A percentile compares a stretch with the other conserved stretches of the same genome.
Conservation (phyloP, 129 eudicot genomes). For the Flaveria bidentis region DNA sequence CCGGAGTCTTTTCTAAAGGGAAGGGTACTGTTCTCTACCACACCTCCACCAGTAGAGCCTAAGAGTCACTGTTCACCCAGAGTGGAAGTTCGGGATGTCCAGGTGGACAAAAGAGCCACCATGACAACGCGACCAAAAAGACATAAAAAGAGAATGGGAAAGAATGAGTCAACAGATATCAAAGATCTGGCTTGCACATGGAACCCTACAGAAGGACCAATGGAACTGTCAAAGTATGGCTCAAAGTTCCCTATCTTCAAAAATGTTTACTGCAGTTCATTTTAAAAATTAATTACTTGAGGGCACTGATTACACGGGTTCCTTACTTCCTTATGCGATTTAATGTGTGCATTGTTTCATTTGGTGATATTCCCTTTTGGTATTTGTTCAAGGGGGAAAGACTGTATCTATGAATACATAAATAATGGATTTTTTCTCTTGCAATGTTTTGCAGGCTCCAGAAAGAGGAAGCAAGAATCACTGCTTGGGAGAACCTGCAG, state of each 20-base stretch:
- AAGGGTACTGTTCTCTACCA: constrained; percentile 40
- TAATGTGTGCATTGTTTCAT: constrained; percentile 1
- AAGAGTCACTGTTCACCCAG: constrained; percentile 29
- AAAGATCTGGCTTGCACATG: constrained; percentile 43
- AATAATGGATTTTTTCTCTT: constrained; percentile 8
- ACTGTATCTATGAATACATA: background rate
- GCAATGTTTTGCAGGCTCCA: constrained; percentile 49
- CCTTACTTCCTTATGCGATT: background rate
- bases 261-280: background rate
- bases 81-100: constrained; percentile 80
- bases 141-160: constrained; percentile 32
- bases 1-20: constrained; percentile 47
- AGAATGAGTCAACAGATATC: constrained; percentile 36
- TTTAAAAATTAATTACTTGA: background rate
- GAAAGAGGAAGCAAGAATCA: constrained; percentile 83
- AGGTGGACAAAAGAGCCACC: constrained; percentile 72
- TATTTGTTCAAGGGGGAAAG: background rate
- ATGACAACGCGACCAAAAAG: constrained; percentile 39
- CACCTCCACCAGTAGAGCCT: constrained; percentile 33
- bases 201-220: constrained; percentile 51
- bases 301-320: background rate
- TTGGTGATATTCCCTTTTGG: constrained; percentile 2
- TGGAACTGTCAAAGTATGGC: constrained; percentile 58
- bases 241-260: constrained; percentile 1
- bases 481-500: constrained; percentile 96